phyloP scores from a whole-genome alignment of 306 rosid genomes.

The Boehmeria nivea region DNA sequence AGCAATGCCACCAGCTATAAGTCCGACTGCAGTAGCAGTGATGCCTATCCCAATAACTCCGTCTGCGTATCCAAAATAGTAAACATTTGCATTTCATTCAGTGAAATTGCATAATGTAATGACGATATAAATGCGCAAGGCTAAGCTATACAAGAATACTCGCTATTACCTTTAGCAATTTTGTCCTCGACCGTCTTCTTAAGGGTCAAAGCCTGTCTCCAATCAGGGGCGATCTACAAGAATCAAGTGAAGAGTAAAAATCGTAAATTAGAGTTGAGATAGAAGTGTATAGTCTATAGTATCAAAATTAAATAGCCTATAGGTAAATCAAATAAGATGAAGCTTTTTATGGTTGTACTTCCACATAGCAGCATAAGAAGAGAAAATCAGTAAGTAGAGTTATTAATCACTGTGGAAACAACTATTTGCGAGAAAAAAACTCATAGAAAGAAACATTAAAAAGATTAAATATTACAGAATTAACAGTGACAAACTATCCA shows the following conservation, averaged over 20 bases:
- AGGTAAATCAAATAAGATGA: too few species aligned
- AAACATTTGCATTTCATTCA: conserved; percentile 4
- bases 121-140: background rate
- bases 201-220: conserved; percentile 83
- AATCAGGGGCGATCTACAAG: conserved; percentile 81
- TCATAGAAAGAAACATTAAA: too few species aligned
- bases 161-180: conserved; percentile 64
- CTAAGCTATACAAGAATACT: background rate
- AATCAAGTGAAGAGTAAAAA: background rate
- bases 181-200: conserved; percentile 52
- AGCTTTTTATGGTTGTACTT: too few species aligned
- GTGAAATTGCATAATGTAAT: conserved; percentile 7
- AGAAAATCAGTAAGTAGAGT: too few species aligned
- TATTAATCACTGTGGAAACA: too few species aligned
- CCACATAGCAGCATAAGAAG: too few species aligned
- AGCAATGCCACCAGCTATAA: conserved; percentile 76
- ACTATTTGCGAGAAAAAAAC: too few species aligned
- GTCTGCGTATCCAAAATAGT: conserved; percentile 42
- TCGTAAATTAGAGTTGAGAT: background rate
- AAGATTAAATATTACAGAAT: too few species aligned
- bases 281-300: background rate
- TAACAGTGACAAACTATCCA: too few species aligned
- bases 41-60: conserved; percentile 88
- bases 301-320: too few species aligned
- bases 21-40: conserved; percentile 78